phyloP scores from a whole-genome alignment of 768 basidiomycete species.

The Porpolomopsis calyptriformis region DNA sequence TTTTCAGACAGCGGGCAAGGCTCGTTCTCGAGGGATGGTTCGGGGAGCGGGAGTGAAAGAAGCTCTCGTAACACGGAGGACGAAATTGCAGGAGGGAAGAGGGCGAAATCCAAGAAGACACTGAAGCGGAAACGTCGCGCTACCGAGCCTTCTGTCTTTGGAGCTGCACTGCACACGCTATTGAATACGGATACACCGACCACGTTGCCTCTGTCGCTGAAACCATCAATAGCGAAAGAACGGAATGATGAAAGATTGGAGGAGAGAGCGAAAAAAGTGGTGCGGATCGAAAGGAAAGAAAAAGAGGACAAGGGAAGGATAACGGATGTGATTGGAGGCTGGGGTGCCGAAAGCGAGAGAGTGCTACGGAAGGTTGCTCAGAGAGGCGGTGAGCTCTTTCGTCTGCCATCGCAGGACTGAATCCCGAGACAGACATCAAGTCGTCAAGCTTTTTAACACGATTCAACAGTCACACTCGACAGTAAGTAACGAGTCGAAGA shows the following conservation, averaged over 20 bases:
- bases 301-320: conserved; percentile 61
- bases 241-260: conserved; percentile 72
- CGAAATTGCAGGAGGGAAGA: conserved; percentile 47
- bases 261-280: conserved; percentile 54
- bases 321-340: conserved; percentile 71
- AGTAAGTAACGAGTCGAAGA: conserved; percentile 33
- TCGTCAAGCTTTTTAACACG: conserved; percentile 80
- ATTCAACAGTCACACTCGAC: conserved; percentile 64
- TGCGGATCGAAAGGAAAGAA: conserved; percentile 63
- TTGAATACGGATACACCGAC: conserved; percentile 65
- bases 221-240: conserved; percentile 58
- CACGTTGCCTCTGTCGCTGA: conserved; percentile 63
- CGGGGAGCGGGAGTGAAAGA: conserved; percentile 16
- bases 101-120: conserved; percentile 66
- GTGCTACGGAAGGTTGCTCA: conserved; percentile 76
- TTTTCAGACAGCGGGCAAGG: no score
- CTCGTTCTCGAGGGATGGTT: conserved; percentile 17
- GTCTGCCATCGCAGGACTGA: not conserved
- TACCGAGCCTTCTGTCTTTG: conserved; percentile 64
- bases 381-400: conserved; percentile 52
- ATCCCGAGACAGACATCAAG: conserved; percentile 20
- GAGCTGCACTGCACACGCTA: conserved; percentile 60
- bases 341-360: conserved; percentile 78
- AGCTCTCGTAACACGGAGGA: conserved; percentile 45
- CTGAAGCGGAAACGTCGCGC: conserved; percentile 76